Evolutionary conservation across 2,329 filamentous ascomycete genomes (phyloP), one percentile per base, ranked within the genome.

Genomic region (Westerdykella ornata): DNA sequence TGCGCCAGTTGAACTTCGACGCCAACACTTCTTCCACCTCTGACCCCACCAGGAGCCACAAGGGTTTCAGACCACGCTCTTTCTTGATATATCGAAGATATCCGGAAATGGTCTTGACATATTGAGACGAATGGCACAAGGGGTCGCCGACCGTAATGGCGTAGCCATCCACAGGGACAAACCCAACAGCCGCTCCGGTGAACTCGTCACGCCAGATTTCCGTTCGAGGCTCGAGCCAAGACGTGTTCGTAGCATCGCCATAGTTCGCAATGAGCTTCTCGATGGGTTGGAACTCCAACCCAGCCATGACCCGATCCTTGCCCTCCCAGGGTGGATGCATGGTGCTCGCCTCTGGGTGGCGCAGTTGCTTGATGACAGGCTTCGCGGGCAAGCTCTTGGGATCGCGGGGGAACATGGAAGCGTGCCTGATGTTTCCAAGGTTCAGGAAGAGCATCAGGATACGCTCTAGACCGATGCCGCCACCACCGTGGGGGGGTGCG

Each of bases 251-350:
- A 2, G 89, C 88, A 65, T 96, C 89, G 47, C 89, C 89, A 54
- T 96, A 96, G 66, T 96, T 96, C 59, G 88, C 88, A 63, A 96
- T 88, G 32, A 96, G 80, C 60, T 94, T 84, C 62, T 89, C 86
- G 4, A 96, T 63, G 0, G 86, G 75, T 38, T 88, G 88, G 40
- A 84, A 71, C 37, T 81, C 73, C 6, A 72, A 69, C 38, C 68
- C 62, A 11, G 72, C 72, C 2, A 64, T 38, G 35, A 62, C 66
- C 38, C 70, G 65, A 66, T 76, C 58, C 70, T 73, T 42, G 67
- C 73, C 51, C 60, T 66, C 71, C 81, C 81, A 85, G 22, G 77
- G 72, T 46, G 84, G 76, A 56, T 81, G 77, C 49, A 85, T 76
- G 0, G 89, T 96, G 59, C 88, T 88, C 5, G 88, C 85, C 52